Base-by-base conservation (phyloP, 257 asterid genomes). In the Orobanche coerulescens region DNA sequence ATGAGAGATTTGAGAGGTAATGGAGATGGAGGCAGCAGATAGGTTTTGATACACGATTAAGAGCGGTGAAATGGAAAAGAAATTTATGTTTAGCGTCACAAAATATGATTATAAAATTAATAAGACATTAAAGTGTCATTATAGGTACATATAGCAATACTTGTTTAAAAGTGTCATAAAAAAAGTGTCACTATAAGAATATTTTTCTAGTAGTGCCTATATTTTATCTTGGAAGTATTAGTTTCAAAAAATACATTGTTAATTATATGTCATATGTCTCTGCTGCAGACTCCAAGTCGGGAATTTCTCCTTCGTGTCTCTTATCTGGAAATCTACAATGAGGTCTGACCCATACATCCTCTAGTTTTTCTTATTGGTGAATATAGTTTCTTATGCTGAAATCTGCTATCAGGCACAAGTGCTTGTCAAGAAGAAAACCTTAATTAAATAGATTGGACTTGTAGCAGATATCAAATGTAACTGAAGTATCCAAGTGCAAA, bases 151-250 rank as follows among this genome's bases (percentile, higher is more conserved):
- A n/a, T n/a, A n/a, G n/a, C n/a, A n/a, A n/a, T n/a, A n/a, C n/a
- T n/a, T n/a, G n/a, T n/a, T n/a, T n/a, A n/a, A n/a, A n/a, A n/a
- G n/a, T n/a, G n/a, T n/a, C n/a, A n/a, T n/a, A n/a, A n/a, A n/a
- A n/a, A n/a, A n/a, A n/a, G n/a, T 96, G 4, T 71, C 88, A 94
- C 98, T 53, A 96, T 92, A 68, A 92, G n/a, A 92, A 82, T 96
- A 92, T 73, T 94, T 93, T 69, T 92, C 86, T 78, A 75, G 98
- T 71, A 85, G 88, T 62, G 39, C 49, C n/a, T 65, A 53, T 39
- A 34, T 58, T 70, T 52, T 69, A 70, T 65, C 60, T 65, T 62
- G 61, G 51, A 46, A 58, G 69, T 44, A 61, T 66, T 73, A 67
- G 65, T 31, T 66, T 51, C 34, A 19, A 31, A 43, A n/a, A n/a